These are phyloP conservation scores for Schizochytrium sp. DNA, from an alignment of 108 stramenopile genomes.

Conservation along the genomic window DNA sequence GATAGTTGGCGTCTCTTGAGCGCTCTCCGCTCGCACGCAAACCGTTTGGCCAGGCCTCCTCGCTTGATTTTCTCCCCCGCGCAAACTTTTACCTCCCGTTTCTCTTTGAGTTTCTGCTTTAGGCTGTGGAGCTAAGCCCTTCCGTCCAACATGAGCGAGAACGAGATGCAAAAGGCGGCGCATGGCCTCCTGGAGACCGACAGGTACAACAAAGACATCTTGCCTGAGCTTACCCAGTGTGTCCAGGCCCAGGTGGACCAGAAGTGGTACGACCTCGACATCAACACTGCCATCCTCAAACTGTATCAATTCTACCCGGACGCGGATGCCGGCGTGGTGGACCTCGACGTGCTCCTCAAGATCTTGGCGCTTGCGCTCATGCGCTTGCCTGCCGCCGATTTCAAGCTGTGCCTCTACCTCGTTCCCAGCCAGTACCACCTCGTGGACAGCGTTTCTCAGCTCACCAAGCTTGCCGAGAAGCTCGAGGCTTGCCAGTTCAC, in stretches of 20 bases:
- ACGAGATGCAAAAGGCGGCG: constrained; percentile 27
- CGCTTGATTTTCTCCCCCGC: not conserved
- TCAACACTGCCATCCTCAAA: constrained; percentile 56
- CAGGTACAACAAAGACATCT: constrained; percentile 57
- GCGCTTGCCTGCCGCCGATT: constrained; percentile 46
- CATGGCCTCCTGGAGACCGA: constrained; percentile 30
- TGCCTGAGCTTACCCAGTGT: constrained; percentile 37
- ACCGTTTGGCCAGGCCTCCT: too few species aligned
- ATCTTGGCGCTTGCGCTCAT: constrained; percentile 55
- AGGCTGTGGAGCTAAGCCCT: not conserved
- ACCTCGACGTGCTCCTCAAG: constrained; percentile 55
- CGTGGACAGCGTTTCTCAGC: constrained; percentile 54
- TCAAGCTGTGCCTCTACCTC: constrained; percentile 58
- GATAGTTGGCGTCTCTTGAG: too few species aligned
- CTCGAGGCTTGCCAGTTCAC: constrained; percentile 56
- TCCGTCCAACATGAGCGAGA: not conserved
- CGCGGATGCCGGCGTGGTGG: constrained; percentile 32
- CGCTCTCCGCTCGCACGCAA: too few species aligned
- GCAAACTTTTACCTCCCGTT: not conserved
- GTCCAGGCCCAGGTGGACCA: constrained; percentile 58
- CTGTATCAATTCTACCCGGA: constrained; percentile 61
- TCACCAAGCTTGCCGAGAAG: constrained; percentile 60
- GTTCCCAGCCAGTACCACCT: constrained; percentile 50
- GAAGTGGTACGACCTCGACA: constrained; percentile 47
- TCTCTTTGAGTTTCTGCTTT: too few species aligned